Percentiles rank a stretch among this genome's conserved stretches.
These are phyloP conservation scores for Stylosanthes scabra DNA, from an alignment of 331 rosid genomes.

Conservation along the genomic window DNA sequence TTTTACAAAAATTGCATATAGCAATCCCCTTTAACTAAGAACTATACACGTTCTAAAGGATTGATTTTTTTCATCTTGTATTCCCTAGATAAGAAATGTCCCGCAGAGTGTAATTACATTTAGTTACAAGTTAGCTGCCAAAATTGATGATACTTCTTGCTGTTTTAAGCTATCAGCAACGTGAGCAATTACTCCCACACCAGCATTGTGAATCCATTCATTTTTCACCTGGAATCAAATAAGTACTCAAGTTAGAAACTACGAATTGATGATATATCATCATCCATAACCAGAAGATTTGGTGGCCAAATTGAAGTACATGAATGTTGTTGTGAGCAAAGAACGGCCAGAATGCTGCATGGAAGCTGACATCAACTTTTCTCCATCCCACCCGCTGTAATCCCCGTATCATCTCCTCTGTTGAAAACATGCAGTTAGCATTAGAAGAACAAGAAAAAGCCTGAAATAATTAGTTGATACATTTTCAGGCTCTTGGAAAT, in stretches of 20 bases:
- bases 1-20: conserved; percentile 14
- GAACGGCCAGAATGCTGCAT: conserved; percentile 87
- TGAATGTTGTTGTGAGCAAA: conserved; percentile 98
- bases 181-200: conserved; percentile 89
- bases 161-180: conserved; percentile 87
- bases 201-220: conserved; percentile 94
- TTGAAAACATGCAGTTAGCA: conserved; percentile 34
- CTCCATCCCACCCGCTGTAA: conserved; percentile 92
- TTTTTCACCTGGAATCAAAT: conserved; percentile 80
- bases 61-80: conserved; percentile 12
- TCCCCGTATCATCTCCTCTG: conserved; percentile 92
- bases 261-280: conserved; percentile 7
- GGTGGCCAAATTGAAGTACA: conserved; percentile 45
- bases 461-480: conserved; percentile 15
- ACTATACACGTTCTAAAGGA: conserved; percentile 15
- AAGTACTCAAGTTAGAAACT: conserved; percentile 14
- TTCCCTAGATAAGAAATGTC: conserved; percentile 10
- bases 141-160: conserved; percentile 66
- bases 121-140: conserved; percentile 71
- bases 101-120: conserved; percentile 23
- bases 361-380: conserved; percentile 95
- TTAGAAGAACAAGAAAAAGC: conserved; percentile 29
- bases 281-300: conserved; percentile 8
- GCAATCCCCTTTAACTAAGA: conserved; percentile 23
- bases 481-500: conserved; percentile 23